These are phyloP conservation scores for Cytidiella melzeri DNA, from an alignment of 768 basidiomycete species.

Conservation along the genomic window DNA sequence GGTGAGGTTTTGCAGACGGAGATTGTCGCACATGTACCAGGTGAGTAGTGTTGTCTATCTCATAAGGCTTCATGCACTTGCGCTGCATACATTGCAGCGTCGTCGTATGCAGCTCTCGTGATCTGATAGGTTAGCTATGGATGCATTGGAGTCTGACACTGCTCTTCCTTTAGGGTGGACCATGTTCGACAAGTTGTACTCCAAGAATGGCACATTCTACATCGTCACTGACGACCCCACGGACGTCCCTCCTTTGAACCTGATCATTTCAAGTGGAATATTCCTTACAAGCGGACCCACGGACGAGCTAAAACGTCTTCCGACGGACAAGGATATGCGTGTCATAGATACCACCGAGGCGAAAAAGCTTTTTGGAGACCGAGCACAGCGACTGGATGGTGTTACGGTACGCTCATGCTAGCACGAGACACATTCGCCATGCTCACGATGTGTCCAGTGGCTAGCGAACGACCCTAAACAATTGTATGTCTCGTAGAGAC, in stretches of 20 bases:
- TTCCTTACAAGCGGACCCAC: slow-evolving; percentile 52
- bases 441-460: slow-evolving; percentile 34
- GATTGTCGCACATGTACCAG: slow-evolving; percentile 56
- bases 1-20: slow-evolving; percentile 49
- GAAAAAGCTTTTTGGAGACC: slow-evolving; percentile 56
- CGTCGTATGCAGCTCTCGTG: no score
- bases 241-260: slow-evolving; percentile 54
- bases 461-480: slow-evolving; percentile 81
- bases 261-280: slow-evolving; percentile 67
- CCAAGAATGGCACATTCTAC: slow-evolving; percentile 76
- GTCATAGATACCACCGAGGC: slow-evolving; percentile 70
- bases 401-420: slow-evolving; percentile 46
- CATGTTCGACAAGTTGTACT: slow-evolving; percentile 76
- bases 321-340: slow-evolving; percentile 73
- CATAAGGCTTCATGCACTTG: no score
- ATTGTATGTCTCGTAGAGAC: slow-evolving; percentile 46
- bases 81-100: no score
- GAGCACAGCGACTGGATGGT: slow-evolving; percentile 74
- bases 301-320: slow-evolving; percentile 53
- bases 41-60: slow-evolving; percentile 11
- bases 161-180: slow-evolving; percentile 83
- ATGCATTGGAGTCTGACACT: no score
- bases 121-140: no score
- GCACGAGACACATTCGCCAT: background rate
- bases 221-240: slow-evolving; percentile 73